phyloP scores from a whole-genome alignment of 257 asterid genomes.

The Fraxinus cuspidata region DNA sequence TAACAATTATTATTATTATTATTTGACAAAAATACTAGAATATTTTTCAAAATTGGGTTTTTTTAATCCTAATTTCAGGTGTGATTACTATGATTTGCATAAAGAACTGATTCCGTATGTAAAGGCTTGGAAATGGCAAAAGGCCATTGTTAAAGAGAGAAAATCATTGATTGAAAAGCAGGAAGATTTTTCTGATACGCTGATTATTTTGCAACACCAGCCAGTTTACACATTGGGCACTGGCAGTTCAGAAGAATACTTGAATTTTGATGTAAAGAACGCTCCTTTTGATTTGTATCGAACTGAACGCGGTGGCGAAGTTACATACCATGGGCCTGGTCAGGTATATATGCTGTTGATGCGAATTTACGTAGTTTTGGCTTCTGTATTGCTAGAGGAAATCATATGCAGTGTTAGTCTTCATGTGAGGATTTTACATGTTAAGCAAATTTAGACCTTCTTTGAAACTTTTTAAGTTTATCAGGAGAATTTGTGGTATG shows the following conservation, averaged over 20 bases:
- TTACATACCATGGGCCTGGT: slow-evolving; percentile 98
- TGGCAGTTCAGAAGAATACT: slow-evolving; percentile 62
- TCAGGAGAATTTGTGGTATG: background rate
- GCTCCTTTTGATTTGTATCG: slow-evolving; percentile 67
- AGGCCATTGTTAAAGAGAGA: slow-evolving; percentile 59
- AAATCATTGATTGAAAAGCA: slow-evolving; percentile 35
- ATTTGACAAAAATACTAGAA: background rate
- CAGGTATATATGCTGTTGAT: slow-evolving; percentile 49
- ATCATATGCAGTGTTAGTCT: too few relatives aligned
- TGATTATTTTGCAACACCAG: slow-evolving; percentile 75
- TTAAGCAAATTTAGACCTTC: background rate
- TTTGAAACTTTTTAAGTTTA: background rate
- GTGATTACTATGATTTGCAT: slow-evolving; percentile 65
- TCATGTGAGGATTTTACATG: background rate
- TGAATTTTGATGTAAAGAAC: slow-evolving; percentile 60
- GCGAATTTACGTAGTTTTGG: background rate
- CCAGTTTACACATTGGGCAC: slow-evolving; percentile 94
- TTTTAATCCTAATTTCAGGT: slow-evolving; percentile 34
- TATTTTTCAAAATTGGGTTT: background rate
- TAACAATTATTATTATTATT: background rate
- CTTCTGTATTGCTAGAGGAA: background rate
- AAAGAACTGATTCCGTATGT: slow-evolving; percentile 68
- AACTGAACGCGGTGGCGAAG: slow-evolving; percentile 94
- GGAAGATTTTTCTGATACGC: slow-evolving; percentile 62
- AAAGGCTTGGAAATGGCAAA: slow-evolving; percentile 92